phyloP scores from a whole-genome alignment of 768 basidiomycete species.

The Brasilioporus rufonigricans region DNA sequence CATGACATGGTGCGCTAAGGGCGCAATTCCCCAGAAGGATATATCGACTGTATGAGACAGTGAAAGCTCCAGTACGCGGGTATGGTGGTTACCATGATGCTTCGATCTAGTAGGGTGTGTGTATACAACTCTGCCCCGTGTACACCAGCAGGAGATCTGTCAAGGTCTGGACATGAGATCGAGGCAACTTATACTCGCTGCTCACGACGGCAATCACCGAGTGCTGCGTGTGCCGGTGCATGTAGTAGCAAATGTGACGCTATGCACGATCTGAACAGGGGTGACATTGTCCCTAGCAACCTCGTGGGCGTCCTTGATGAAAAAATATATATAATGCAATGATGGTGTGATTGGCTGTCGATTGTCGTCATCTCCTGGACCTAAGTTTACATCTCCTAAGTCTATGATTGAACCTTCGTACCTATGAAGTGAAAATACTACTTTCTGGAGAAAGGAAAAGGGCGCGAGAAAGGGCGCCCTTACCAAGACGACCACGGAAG shows the following conservation, averaged over 20 bases:
- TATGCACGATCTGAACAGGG: neutral
- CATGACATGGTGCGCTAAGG: neutral
- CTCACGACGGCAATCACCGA: constrained; percentile 15
- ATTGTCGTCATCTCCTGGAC: neutral
- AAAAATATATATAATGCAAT: neutral
- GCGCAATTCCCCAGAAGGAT: constrained; percentile 1
- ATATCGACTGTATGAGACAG: neutral
- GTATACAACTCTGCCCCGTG: neutral
- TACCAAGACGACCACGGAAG: neutral
- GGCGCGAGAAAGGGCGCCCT: neutral
- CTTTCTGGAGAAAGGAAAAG: neutral
- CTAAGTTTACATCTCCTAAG: neutral
- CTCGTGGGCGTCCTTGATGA: neutral
- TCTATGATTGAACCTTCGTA: constrained; percentile 1
- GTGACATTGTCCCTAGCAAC: constrained; percentile 10
- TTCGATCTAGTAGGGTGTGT: neutral
- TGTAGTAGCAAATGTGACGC: constrained; percentile 1
- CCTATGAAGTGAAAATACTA: neutral
- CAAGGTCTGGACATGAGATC: constrained; percentile 1
- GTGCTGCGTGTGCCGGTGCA: neutral
- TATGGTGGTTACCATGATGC: constrained; percentile 9
- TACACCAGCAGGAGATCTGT: neutral
- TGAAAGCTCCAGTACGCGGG: neutral
- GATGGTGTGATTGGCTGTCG: constrained; percentile 1
- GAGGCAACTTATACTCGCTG: constrained; percentile 3